Percentiles rank a stretch among this genome's conserved stretches.
Conservation (phyloP, 2,329 filamentous ascomycete genomes). For the Neonectria punicea region DNA sequence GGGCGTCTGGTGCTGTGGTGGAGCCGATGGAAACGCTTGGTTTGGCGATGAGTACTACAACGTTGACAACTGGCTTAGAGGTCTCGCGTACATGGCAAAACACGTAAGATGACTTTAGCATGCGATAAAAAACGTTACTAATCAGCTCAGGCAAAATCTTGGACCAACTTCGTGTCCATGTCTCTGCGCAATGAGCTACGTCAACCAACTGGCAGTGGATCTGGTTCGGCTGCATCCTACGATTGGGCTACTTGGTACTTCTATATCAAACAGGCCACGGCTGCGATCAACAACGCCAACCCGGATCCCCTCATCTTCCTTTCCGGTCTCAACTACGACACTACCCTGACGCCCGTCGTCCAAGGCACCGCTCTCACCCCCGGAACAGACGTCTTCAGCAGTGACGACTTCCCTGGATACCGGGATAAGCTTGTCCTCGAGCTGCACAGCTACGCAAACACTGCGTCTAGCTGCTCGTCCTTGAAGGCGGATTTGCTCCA, state of each 20-base stretch:
- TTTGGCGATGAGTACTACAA: constrained; percentile 70
- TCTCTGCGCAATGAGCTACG: constrained; percentile 66
- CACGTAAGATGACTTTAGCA: constrained; percentile 54
- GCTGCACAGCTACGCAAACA: constrained; percentile 69
- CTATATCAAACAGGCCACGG: constrained; percentile 59
- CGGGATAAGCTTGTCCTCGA: constrained; percentile 67
- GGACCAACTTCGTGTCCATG: constrained; percentile 60
- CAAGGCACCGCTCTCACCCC: constrained; percentile 59
- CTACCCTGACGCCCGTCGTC: constrained; percentile 62
- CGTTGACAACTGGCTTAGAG: constrained; percentile 68
- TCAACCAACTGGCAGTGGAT: constrained; percentile 52
- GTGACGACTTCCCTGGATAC: constrained; percentile 60
- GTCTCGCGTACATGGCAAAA: constrained; percentile 67
- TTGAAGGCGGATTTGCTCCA: constrained; percentile 59
- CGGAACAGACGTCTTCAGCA: constrained; percentile 55
- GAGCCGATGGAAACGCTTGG: constrained; percentile 67
- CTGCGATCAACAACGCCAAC: constrained; percentile 62
- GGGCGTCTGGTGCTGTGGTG: constrained; percentile 67
- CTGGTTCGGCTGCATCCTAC: constrained; percentile 50
- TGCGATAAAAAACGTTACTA: not conserved
- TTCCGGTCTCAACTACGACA: constrained; percentile 68
- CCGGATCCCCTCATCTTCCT: constrained; percentile 65
- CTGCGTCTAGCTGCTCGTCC: constrained; percentile 57
- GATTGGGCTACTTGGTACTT: constrained; percentile 68
- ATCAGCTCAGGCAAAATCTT: constrained; percentile 52